Evolutionary conservation across 805 yeast species (phyloP).

Genomic region (Monosporozyma yasuniensis): DNA sequence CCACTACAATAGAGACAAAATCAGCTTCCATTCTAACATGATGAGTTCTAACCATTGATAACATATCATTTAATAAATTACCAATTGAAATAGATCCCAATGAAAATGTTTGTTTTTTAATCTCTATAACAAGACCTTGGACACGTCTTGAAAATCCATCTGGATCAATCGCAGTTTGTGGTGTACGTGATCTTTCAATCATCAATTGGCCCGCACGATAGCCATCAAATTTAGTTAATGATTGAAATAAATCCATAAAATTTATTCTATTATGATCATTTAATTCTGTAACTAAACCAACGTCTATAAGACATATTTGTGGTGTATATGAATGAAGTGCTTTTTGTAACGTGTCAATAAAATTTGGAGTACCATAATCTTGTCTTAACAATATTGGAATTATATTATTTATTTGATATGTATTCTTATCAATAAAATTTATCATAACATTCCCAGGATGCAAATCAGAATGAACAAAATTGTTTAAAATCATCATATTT

Average conservation of each 20-base stretch:
- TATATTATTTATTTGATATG: slow-evolving; percentile 18
- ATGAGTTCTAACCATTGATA: slow-evolving; percentile 84
- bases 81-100: slow-evolving; percentile 89
- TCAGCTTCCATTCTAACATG: slow-evolving; percentile 98
- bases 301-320: slow-evolving; percentile 83
- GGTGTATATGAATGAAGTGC: slow-evolving; percentile 33
- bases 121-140: slow-evolving; percentile 68
- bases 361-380: slow-evolving; percentile 12
- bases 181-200: slow-evolving; percentile 92
- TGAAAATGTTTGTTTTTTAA: slow-evolving; percentile 83
- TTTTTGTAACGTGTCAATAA: neutral
- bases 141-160: slow-evolving; percentile 85
- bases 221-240: slow-evolving; percentile 88
- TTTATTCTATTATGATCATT: slow-evolving; percentile 69
- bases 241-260: slow-evolving; percentile 80
- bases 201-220: slow-evolving; percentile 89
- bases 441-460: slow-evolving; percentile 95
- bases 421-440: slow-evolving; percentile 47
- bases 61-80: slow-evolving; percentile 76
- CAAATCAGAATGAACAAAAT: slow-evolving; percentile 91
- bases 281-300: slow-evolving; percentile 88
- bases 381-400: slow-evolving; percentile 14
- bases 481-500: slow-evolving; percentile 86
- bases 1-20: slow-evolving; percentile 90
- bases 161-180: slow-evolving; percentile 77